Conservation (phyloP, 2,329 filamentous ascomycete species). For the Sordariomycetes sp. region DNA sequence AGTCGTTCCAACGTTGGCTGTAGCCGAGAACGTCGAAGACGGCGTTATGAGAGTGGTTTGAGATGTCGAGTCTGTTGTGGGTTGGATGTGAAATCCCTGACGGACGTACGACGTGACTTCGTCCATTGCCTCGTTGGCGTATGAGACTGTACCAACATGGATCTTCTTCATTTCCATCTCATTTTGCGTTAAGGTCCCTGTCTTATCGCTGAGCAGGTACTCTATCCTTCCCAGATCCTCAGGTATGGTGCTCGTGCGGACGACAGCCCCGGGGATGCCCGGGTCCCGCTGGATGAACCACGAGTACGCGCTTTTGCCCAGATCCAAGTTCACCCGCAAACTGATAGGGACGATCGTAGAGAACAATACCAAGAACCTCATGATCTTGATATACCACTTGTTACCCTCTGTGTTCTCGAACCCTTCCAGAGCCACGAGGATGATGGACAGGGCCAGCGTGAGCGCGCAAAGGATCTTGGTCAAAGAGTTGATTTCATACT, state of each 20-base stretch:
- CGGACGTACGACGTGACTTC: slow-evolving; percentile 81
- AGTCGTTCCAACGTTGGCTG: slow-evolving; percentile 55
- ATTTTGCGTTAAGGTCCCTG: slow-evolving; percentile 94
- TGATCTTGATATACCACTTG: slow-evolving; percentile 91
- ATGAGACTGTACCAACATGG: slow-evolving; percentile 94
- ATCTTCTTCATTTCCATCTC: slow-evolving; percentile 99
- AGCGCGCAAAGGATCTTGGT: slow-evolving; percentile 93
- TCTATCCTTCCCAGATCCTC: slow-evolving; percentile 94
- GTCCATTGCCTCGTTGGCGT: slow-evolving; percentile 98
- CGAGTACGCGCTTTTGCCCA: slow-evolving; percentile 95
- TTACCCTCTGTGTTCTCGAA: slow-evolving; percentile 59
- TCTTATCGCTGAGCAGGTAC: slow-evolving; percentile 94
- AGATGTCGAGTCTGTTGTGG: slow-evolving; percentile 33
- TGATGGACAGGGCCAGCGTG: slow-evolving; percentile 75
- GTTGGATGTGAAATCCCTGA: slow-evolving; percentile 63
- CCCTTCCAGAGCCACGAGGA: slow-evolving; percentile 80
- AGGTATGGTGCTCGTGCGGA: slow-evolving; percentile 93
- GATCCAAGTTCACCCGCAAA: slow-evolving; percentile 88
- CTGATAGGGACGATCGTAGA: slow-evolving; percentile 99
- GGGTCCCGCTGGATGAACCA: slow-evolving; percentile 89
- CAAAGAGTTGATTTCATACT: slow-evolving; percentile 93
- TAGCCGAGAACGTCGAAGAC: slow-evolving; percentile 58
- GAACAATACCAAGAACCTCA: slow-evolving; percentile 96
- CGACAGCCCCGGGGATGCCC: slow-evolving; percentile 84
- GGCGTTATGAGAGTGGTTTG: slow-evolving; percentile 58